phyloP scores from a whole-genome alignment of 2,329 filamentous ascomycete genomes.

The Talaromyces sp. region DNA sequence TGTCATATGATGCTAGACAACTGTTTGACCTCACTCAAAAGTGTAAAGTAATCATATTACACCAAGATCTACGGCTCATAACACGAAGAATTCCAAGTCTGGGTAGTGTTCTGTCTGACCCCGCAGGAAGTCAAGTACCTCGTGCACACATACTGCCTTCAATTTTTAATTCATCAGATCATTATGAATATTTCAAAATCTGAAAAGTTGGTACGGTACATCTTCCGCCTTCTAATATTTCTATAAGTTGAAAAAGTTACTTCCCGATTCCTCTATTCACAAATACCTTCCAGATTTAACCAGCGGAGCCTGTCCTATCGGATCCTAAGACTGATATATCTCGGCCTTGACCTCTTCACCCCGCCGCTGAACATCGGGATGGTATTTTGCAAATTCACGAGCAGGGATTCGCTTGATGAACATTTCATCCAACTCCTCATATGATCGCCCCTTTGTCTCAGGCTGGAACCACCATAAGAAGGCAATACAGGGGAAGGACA shows the following conservation, averaged over 20 bases:
- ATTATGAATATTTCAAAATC: background rate
- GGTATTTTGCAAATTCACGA: background rate
- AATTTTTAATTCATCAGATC: background rate
- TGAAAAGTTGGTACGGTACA: too few relatives aligned
- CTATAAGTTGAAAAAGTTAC: background rate
- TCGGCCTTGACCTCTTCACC: slow-evolving; percentile 15
- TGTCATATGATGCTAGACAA: background rate
- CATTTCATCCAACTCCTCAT: slow-evolving; percentile 7
- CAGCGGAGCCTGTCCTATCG: background rate
- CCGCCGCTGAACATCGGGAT: background rate
- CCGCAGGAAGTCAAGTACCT: background rate
- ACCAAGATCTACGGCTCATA: background rate
- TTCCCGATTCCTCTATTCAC: background rate
- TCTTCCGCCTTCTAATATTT: too few relatives aligned
- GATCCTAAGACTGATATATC: background rate
- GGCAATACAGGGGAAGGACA: slow-evolving; percentile 31
- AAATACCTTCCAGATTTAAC: background rate
- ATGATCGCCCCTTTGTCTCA: background rate
- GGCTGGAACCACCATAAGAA: slow-evolving; percentile 32
- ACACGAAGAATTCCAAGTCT: background rate
- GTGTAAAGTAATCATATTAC: background rate
- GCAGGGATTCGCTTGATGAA: background rate
- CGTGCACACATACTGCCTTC: background rate
- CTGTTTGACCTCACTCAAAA: background rate
- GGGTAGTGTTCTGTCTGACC: background rate